These are phyloP conservation scores for Saccharomyces pastorianus DNA, from an alignment of 1,139 yeast genomes.

Conservation along the genomic window DNA sequence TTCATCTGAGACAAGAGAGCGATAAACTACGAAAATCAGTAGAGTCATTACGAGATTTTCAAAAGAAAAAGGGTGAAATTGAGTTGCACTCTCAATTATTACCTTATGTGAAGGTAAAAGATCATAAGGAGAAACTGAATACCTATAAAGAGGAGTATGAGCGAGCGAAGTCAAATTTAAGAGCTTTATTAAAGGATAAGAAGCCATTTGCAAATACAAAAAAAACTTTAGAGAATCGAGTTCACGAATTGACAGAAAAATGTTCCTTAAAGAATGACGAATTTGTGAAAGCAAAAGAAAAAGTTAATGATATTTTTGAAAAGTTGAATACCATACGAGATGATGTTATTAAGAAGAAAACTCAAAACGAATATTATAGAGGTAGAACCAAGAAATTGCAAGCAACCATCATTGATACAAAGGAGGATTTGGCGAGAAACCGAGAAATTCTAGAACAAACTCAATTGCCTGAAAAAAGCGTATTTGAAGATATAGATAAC, in stretches of 20 bases:
- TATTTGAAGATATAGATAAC: conserved; percentile 16
- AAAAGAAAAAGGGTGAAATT: conserved; percentile 36
- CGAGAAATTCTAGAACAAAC: conserved; percentile 19
- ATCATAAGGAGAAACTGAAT: conserved; percentile 39
- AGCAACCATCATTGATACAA: conserved; percentile 23
- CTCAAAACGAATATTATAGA: conserved; percentile 19
- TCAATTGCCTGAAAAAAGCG: conserved; percentile 17
- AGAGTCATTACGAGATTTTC: conserved; percentile 31
- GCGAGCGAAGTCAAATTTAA: conserved; percentile 21
- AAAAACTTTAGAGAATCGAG: conserved; percentile 22
- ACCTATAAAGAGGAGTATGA: conserved; percentile 39
- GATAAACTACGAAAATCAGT: conserved; percentile 36
- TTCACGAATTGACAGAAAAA: conserved; percentile 11
- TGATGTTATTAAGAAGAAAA: conserved; percentile 24
- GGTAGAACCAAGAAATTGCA: conserved; percentile 18
- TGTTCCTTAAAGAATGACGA: conserved; percentile 13
- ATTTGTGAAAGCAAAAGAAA: conserved; percentile 21
- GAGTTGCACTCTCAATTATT: conserved; percentile 43
- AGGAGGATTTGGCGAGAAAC: conserved; percentile 22
- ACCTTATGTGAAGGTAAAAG: conserved; percentile 57
- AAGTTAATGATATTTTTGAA: conserved; percentile 12
- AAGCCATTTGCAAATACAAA: conserved; percentile 22
- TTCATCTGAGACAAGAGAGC: conserved; percentile 31
- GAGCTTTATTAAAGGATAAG: conserved; percentile 16
- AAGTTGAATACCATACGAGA: conserved; percentile 17